These are phyloP conservation scores for Zymoseptoria passerinii DNA, from an alignment of 2,329 filamentous ascomycete genomes.

Conservation along the genomic window DNA sequence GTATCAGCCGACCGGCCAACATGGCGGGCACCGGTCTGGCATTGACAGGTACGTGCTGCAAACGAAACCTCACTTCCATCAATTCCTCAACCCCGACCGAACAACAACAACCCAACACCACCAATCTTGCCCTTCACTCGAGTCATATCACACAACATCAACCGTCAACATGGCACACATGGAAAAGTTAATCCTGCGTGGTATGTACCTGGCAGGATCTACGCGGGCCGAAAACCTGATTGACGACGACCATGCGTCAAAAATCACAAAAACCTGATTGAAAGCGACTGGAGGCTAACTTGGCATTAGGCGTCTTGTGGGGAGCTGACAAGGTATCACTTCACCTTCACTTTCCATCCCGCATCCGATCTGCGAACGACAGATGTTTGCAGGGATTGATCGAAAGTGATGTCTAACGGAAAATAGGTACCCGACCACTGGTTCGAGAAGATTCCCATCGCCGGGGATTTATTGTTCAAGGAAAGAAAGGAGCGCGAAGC, in stretches of 20 bases:
- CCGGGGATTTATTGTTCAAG: constrained; percentile 29
- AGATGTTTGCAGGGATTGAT: constrained; percentile 1
- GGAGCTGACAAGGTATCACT: constrained; percentile 10
- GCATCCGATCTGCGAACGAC: background rate
- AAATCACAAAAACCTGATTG: background rate
- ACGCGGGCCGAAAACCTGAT: background rate
- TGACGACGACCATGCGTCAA: background rate
- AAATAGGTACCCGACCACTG: constrained; percentile 31
- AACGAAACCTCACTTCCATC: background rate
- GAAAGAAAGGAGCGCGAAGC: constrained; percentile 15
- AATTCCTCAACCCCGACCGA: background rate
- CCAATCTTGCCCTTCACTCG: background rate
- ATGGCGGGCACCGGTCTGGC: background rate
- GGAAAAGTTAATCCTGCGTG: constrained; percentile 21
- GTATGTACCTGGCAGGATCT: constrained; percentile 7
- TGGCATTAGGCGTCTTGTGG: constrained; percentile 17
- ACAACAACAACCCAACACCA: background rate
- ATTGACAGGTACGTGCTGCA: background rate
- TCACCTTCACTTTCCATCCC: background rate
- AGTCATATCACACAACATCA: background rate
- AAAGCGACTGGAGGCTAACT: constrained; percentile 5
- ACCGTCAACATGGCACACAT: constrained; percentile 3
- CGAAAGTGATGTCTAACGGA: constrained; percentile 16
- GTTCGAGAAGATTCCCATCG: constrained; percentile 31
- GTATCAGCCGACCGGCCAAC: background rate